Conservation (phyloP, 2,329 filamentous ascomycete species). For the Colletotrichum cereale region DNA sequence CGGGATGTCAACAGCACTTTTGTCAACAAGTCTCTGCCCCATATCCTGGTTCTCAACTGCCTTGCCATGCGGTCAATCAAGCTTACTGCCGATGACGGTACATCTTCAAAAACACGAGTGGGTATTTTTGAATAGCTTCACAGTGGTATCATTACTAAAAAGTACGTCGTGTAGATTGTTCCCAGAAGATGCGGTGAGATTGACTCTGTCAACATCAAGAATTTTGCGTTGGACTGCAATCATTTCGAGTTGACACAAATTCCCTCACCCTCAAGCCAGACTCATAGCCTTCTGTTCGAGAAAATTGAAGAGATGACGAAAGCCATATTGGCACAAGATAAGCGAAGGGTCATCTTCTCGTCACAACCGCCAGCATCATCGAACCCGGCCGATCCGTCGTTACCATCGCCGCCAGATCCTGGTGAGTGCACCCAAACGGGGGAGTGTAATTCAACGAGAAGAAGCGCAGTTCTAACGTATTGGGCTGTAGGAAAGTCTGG, state of each 20-base stretch:
- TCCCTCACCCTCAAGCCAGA: constrained; percentile 36
- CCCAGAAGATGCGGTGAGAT: constrained; percentile 17
- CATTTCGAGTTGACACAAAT: constrained; percentile 42
- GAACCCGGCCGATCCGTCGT: neutral
- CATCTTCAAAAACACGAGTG: constrained; percentile 14
- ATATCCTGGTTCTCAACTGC: constrained; percentile 23
- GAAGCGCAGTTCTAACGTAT: neutral
- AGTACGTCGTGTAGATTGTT: constrained; percentile 10
- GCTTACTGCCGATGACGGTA: neutral
- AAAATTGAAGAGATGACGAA: constrained; percentile 19
- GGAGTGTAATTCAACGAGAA: neutral
- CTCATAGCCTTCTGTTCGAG: constrained; percentile 34
- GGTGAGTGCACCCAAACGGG: neutral
- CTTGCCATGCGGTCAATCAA: constrained; percentile 8
- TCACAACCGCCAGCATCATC: neutral
- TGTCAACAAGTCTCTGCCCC: neutral
- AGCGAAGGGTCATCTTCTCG: constrained; percentile 5
- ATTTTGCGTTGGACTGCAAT: constrained; percentile 38
- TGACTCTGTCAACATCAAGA: neutral
- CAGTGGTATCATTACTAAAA: neutral
- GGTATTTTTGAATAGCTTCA: neutral
- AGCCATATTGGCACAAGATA: neutral
- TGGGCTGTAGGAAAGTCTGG: neutral
- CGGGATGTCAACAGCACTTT: constrained; percentile 41
- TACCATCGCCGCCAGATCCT: constrained; percentile 12